Evolutionary conservation across 768 basidiomycete species (phyloP).

Genomic region (Cystofilobasidium capitatum): DNA sequence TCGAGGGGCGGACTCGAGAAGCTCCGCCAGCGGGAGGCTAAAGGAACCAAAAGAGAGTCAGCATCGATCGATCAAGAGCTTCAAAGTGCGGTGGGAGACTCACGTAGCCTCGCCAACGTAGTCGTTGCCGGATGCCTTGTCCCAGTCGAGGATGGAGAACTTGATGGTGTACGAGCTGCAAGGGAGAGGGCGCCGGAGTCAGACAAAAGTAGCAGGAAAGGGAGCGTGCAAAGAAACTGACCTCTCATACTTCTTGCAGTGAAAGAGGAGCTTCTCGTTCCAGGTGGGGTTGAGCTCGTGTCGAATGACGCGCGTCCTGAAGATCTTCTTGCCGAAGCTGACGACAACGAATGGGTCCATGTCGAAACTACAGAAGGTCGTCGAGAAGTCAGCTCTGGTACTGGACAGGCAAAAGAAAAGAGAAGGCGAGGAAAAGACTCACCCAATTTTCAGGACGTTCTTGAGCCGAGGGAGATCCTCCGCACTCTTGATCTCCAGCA

Average conservation of each 20-base stretch:
- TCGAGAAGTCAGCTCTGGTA: background rate
- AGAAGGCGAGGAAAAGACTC: background rate
- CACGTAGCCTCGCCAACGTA: conserved; percentile 64
- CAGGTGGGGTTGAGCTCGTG: conserved; percentile 63
- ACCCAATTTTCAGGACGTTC: conserved; percentile 45
- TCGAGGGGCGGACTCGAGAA: conserved; percentile 59
- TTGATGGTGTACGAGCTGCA: conserved; percentile 49
- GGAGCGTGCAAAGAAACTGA: conserved; percentile 39
- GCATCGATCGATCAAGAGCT: background rate
- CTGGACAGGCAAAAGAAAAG: too few relatives aligned
- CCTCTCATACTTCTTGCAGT: conserved; percentile 78
- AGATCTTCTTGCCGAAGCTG: conserved; percentile 94
- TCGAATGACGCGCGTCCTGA: conserved; percentile 54
- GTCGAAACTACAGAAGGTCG: conserved; percentile 1
- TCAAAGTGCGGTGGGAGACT: background rate
- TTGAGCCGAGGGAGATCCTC: conserved; percentile 72
- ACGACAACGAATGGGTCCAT: conserved; percentile 73
- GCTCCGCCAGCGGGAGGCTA: conserved; percentile 55
- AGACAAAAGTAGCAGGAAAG: background rate
- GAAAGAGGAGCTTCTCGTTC: conserved; percentile 93
- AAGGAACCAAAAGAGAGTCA: background rate
- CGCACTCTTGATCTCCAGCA: conserved; percentile 79
- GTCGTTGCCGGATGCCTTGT: conserved; percentile 70
- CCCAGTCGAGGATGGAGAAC: conserved; percentile 88
- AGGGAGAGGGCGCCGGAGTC: too few relatives aligned